Evolutionary conservation across 805 yeast species (phyloP).

Genomic region (Limtongia smithiae): DNA sequence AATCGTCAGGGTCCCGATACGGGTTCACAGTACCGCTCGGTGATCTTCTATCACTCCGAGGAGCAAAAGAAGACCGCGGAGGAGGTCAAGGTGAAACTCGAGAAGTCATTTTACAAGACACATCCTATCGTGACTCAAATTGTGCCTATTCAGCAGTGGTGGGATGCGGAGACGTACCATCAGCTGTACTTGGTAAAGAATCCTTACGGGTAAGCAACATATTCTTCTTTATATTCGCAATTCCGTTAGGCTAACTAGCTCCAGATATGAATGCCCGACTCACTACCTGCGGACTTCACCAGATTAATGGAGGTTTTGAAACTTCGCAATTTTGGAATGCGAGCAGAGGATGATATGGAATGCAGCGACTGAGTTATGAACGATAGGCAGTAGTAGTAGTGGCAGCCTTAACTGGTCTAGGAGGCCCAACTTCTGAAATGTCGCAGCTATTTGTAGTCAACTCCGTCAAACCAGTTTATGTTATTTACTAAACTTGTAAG

Average conservation of each 20-base stretch:
- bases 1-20: constrained; percentile 82
- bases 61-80: constrained; percentile 50
- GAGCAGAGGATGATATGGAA: too few species aligned
- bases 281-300: constrained; percentile 66
- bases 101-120: constrained; percentile 70
- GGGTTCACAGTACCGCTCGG: constrained; percentile 90
- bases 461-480: too few species aligned
- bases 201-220: constrained; percentile 59
- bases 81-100: constrained; percentile 50
- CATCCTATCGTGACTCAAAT: constrained; percentile 64
- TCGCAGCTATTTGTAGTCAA: too few species aligned
- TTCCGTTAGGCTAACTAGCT: background rate
- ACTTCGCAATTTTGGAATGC: too few species aligned
- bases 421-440: too few species aligned
- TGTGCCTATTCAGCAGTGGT: constrained; percentile 64
- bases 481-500: too few species aligned
- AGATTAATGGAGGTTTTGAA: too few species aligned
- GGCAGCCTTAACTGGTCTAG: too few species aligned
- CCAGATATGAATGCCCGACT: constrained; percentile 70
- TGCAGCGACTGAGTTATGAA: too few species aligned
- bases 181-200: constrained; percentile 76
- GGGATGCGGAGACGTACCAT: constrained; percentile 96
- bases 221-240: background rate
- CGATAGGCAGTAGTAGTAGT: too few species aligned
- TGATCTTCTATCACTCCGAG: constrained; percentile 58